A percentile compares a stretch with the other conserved stretches of the same genome.
Evolutionary conservation across 1,284 basidiomycete genomes (phyloP).

Genomic region (Phellopilus nigrolimitatus): DNA sequence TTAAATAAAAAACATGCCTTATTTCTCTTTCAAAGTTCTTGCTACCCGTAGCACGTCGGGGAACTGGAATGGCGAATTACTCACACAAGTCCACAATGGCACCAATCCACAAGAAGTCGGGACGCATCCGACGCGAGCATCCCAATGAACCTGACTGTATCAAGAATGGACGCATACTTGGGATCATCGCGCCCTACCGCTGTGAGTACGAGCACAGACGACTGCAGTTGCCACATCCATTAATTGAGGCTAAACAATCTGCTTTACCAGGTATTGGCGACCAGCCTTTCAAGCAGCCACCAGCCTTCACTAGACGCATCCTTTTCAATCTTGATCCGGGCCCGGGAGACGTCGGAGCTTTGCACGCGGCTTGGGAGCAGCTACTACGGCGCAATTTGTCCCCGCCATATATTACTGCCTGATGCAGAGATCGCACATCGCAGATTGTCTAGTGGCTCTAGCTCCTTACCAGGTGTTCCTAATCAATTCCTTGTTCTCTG

Average conservation of each 20-base stretch:
- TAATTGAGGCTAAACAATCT: constrained; percentile 5
- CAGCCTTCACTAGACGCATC: constrained; percentile 31
- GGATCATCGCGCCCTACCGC: constrained; percentile 21
- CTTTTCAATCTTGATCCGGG: constrained; percentile 29
- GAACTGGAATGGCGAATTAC: constrained; percentile 27
- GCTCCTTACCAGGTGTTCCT: constrained; percentile 21
- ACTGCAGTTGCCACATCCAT: constrained; percentile 1
- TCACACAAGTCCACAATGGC: constrained; percentile 34
- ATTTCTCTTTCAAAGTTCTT: constrained; percentile 26
- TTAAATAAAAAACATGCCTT: neutral
- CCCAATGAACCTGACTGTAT: constrained; percentile 32
- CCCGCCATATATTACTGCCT: constrained; percentile 31
- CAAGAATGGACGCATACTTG: constrained; percentile 22
- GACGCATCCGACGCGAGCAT: constrained; percentile 31
- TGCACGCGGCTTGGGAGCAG: constrained; percentile 22
- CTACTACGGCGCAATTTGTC: constrained; percentile 27
- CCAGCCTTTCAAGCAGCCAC: constrained; percentile 33
- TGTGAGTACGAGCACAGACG: constrained; percentile 30
- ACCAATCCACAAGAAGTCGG: constrained; percentile 28
- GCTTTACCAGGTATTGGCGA: constrained; percentile 34
- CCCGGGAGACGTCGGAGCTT: constrained; percentile 25
- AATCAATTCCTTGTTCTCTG: constrained; percentile 40
- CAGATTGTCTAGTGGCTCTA: constrained; percentile 13
- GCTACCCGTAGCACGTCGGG: constrained; percentile 25
- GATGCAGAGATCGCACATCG: constrained; percentile 28